These are phyloP conservation scores for Umbelopsis isabellina DNA, from an alignment of 192 early-diverging fungal genomes.

Conservation along the genomic window DNA sequence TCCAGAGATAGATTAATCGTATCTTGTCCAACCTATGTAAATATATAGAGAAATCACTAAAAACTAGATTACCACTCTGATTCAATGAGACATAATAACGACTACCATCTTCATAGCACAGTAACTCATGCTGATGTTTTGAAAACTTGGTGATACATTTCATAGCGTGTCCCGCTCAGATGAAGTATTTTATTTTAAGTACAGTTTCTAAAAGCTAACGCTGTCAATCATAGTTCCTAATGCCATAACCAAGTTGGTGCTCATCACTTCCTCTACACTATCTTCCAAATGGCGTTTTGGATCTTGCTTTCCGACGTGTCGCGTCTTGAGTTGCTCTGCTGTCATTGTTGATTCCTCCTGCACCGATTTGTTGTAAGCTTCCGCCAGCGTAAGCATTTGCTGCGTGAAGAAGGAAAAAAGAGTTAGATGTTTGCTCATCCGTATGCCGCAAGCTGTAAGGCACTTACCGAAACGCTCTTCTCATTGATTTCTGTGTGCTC, in stretches of 20 bases:
- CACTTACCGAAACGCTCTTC: conserved; percentile 75
- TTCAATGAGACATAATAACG: too few relatives aligned
- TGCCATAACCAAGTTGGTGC: conserved; percentile 95
- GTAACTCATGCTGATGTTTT: too few relatives aligned
- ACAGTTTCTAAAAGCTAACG: conserved; percentile 56
- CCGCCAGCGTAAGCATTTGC: conserved; percentile 88
- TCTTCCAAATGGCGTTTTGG: conserved; percentile 98
- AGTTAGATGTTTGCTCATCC: background rate
- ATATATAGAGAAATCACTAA: too few relatives aligned
- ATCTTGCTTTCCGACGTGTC: conserved; percentile 99
- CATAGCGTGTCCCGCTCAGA: too few relatives aligned
- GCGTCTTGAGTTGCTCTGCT: conserved; percentile 91
- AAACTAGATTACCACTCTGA: too few relatives aligned
- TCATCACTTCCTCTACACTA: conserved; percentile 91
- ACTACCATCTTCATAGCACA: too few relatives aligned
- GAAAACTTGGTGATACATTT: too few relatives aligned
- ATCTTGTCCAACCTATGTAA: background rate
- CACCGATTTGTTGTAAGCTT: conserved; percentile 97
- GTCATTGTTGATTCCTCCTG: conserved; percentile 96
- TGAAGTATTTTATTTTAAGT: background rate
- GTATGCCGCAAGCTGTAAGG: background rate
- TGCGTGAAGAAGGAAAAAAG: conserved; percentile 29
- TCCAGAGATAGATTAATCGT: background rate
- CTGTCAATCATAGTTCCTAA: conserved; percentile 90
- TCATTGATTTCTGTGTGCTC: conserved; percentile 85